Evolutionary conservation across 2,329 filamentous ascomycete genomes (phyloP).

Genomic region (Beauveria australis): DNA sequence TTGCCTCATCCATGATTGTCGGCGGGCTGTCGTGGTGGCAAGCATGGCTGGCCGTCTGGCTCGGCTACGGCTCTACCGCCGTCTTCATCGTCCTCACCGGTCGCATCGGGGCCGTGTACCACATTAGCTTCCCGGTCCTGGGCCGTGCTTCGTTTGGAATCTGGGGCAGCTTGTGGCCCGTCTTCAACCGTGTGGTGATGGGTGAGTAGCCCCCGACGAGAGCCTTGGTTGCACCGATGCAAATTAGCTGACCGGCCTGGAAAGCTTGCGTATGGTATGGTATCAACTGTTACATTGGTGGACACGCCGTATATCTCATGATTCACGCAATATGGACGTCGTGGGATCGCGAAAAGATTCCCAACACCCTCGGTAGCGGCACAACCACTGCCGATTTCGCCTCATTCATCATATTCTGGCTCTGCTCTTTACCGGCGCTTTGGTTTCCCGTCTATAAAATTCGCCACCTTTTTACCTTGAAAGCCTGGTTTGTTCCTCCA

Average conservation of each 20-base stretch:
- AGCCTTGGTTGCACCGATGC: no score
- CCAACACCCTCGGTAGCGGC: constrained; percentile 52
- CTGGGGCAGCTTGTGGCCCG: constrained; percentile 82
- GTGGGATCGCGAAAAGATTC: constrained; percentile 50
- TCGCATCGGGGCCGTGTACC: constrained; percentile 77
- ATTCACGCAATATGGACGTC: constrained; percentile 74
- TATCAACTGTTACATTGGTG: constrained; percentile 79
- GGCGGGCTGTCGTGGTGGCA: constrained; percentile 84
- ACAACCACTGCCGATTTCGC: constrained; percentile 58
- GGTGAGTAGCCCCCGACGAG: constrained; percentile 25
- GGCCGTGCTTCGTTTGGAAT: constrained; percentile 74
- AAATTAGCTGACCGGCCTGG: constrained; percentile 11
- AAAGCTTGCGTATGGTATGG: constrained; percentile 77
- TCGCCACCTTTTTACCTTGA: constrained; percentile 83
- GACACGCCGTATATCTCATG: constrained; percentile 80
- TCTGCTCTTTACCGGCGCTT: constrained; percentile 70
- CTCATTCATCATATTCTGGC: constrained; percentile 84
- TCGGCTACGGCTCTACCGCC: constrained; percentile 72
- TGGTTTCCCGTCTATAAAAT: constrained; percentile 88
- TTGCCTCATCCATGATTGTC: constrained; percentile 73
- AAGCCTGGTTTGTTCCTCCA: constrained; percentile 73
- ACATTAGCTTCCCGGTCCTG: constrained; percentile 81
- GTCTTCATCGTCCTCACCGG: constrained; percentile 70
- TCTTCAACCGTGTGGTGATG: constrained; percentile 83
- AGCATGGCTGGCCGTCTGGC: constrained; percentile 76